Conservation (phyloP, 257 asterid species). For the Solanum chiquidenum region DNA sequence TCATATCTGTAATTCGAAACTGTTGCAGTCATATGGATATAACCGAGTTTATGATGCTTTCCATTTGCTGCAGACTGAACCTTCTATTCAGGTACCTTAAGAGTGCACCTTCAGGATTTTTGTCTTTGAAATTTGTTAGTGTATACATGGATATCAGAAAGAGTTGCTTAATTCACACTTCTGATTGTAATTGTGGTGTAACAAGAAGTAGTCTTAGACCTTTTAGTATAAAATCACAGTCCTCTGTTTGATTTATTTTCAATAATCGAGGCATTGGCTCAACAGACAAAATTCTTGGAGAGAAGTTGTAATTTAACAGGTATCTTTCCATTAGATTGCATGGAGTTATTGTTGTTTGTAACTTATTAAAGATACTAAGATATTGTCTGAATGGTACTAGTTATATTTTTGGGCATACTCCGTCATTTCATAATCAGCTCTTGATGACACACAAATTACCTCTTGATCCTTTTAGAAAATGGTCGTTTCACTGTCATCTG, state of each 20-base stretch:
- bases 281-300: neutral
- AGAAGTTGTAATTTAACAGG: neutral
- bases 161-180: neutral
- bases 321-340: neutral
- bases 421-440: neutral
- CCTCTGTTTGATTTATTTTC: neutral
- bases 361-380: neutral
- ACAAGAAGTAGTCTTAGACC: neutral
- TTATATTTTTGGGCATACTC: neutral
- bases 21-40: slow-evolving; percentile 21
- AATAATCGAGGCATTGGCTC: neutral
- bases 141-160: neutral
- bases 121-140: neutral
- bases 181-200: neutral
- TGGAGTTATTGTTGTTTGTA: neutral
- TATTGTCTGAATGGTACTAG: neutral
- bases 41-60: slow-evolving; percentile 46
- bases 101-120: neutral
- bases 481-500: slow-evolving; percentile 68
- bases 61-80: slow-evolving; percentile 47
- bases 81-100: slow-evolving; percentile 50
- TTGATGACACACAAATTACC: neutral
- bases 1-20: slow-evolving; percentile 16
- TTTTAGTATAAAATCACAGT: neutral
- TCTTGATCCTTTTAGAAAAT: slow-evolving; percentile 32